Conservation (phyloP, 179 eudicot genomes). For the Drosera spatulata region DNA sequence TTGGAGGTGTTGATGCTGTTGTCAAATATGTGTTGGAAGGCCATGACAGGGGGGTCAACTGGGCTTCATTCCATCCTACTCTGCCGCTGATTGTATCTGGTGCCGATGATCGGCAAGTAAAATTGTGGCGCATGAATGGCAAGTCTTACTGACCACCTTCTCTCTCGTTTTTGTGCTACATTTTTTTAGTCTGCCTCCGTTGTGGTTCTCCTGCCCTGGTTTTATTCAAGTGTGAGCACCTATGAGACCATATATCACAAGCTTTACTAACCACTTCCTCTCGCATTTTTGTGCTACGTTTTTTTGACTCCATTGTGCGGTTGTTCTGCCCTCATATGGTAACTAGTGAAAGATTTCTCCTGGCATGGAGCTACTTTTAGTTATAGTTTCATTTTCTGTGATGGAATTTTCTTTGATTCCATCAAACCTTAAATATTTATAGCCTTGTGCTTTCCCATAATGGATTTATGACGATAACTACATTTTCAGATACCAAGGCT, state of each 20-base stretch:
- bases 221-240: neutral
- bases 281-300: too few relatives aligned
- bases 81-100: constrained; percentile 81
- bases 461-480: constrained; percentile 3
- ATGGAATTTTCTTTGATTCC: neutral
- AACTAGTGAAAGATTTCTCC: too few relatives aligned
- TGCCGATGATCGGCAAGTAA: constrained; percentile 92
- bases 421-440: neutral
- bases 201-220: neutral
- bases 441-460: neutral
- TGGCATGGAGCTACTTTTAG: neutral
- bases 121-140: constrained; percentile 96
- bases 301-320: too few relatives aligned
- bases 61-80: constrained; percentile 87
- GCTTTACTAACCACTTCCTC: too few relatives aligned
- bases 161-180: neutral
- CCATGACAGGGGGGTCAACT: constrained; percentile 89
- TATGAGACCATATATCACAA: too few relatives aligned
- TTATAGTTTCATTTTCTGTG: neutral
- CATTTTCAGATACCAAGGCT: constrained; percentile 84
- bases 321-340: too few relatives aligned
- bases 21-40: constrained; percentile 90
- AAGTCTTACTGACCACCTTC: constrained; percentile 6
- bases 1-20: constrained; percentile 84
- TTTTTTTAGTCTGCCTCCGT: neutral